A percentile compares a stretch with the other conserved stretches of the same genome.
Evolutionary conservation across 257 asterid genomes (phyloP).

Genomic region (Solanum neorickii): DNA sequence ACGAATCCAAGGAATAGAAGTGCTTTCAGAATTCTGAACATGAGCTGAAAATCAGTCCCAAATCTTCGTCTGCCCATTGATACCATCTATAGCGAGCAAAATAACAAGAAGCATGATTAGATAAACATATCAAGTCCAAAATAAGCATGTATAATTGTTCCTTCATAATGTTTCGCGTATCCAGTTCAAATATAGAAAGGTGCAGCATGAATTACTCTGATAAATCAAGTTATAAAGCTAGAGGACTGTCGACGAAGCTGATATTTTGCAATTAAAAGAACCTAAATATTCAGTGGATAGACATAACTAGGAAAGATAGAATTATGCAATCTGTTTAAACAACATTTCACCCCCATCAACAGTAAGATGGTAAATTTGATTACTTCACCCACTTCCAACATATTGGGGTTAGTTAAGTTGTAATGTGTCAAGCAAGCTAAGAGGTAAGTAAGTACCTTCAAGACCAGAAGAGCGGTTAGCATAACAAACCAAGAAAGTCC

Average conservation of each 20-base stretch:
- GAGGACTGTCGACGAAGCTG: not conserved
- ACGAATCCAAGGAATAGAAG: slow-evolving; percentile 82
- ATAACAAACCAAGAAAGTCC: slow-evolving; percentile 97
- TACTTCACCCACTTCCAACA: not conserved
- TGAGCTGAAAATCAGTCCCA: slow-evolving; percentile 95
- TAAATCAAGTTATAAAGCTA: not conserved
- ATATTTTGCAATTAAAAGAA: not conserved
- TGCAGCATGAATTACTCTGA: not conserved
- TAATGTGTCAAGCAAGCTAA: not conserved
- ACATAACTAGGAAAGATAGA: not conserved
- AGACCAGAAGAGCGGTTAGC: slow-evolving; percentile 59
- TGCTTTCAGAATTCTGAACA: slow-evolving; percentile 94
- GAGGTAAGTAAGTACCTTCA: slow-evolving; percentile 55
- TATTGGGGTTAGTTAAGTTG: not conserved
- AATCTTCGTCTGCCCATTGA: slow-evolving; percentile 93
- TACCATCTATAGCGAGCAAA: slow-evolving; percentile 53
- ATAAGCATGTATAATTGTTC: not conserved
- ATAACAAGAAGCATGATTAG: not conserved
- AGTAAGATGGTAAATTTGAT: not conserved
- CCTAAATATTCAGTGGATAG: not conserved
- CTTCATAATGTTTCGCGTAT: not conserved
- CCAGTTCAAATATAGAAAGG: not conserved
- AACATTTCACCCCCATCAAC: not conserved
- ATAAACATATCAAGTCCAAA: not conserved
- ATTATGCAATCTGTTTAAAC: not conserved